Base-by-base conservation (phyloP, 2,329 filamentous ascomycete species). In the Trichoderma sp. region DNA sequence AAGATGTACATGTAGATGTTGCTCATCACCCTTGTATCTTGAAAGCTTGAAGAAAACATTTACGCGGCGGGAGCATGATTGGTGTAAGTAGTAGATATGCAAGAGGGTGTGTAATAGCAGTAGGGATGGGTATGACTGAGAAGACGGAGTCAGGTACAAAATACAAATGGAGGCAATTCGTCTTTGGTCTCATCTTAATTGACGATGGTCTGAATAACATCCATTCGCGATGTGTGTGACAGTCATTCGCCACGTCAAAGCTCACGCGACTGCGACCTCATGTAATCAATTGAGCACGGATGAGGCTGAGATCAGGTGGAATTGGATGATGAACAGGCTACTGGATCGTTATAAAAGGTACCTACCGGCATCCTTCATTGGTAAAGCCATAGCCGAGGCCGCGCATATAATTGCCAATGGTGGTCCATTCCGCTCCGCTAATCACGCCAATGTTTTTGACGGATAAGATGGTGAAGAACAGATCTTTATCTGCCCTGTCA, bases 361-460 rank as follows among this genome's bases (percentile, higher is more conserved):
- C 86, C 80, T 80, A 89, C 86, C 87, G 85, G 73, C 87, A 89
- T 73, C 87, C 87, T 76, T 89, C 86, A 80, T 89, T 89, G 21
- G 87, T 89, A 76, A 89, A 89, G 77, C 86, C 85, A 73, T 89
- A 89, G 67, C 87, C 86, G 68, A 88, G 74, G 43, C 79, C 77
- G 70, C 87, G 82, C 87, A 89, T 89, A 71, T 86, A 82, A 76
- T 86, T 86, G 71, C 87, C 87, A 73, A 89, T 89, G 49, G 83
- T 86, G 32, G 82, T 85, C 87, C 87, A 89, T 86, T 89, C 87
- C 18, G 81, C 79, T 69, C 86, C 86, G 77, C 86, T 89, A 77
- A 89, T 88, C 75, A 88, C 82, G 71, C 86, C 87, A 73, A 89
- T 87, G 76, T 88, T 87, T 79, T 89, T 89, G 59, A 88, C 84